Percentiles rank a stretch among this genome's conserved stretches.
phyloP scores from a whole-genome alignment of 2,329 filamentous ascomycete species.

The Zymoseptoria tritici region DNA sequence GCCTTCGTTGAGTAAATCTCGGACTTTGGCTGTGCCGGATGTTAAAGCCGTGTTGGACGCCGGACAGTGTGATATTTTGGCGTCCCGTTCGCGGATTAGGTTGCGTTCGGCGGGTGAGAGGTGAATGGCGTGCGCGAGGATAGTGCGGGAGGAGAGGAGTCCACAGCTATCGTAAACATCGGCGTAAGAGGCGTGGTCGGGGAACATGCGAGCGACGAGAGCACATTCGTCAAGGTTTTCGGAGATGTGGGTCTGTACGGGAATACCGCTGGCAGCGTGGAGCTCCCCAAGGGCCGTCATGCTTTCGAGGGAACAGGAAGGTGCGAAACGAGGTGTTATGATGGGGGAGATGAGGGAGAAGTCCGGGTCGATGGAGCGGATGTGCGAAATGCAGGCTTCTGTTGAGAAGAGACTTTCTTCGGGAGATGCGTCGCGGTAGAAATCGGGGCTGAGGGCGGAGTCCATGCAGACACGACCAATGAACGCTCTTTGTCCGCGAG shows the following conservation, averaged over 20 bases:
- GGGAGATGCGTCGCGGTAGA: constrained; percentile 68
- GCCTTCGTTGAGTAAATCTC: constrained; percentile 65
- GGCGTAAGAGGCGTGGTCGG: constrained; percentile 57
- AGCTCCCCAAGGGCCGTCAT: constrained; percentile 59
- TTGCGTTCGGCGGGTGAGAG: constrained; percentile 58
- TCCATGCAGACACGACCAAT: constrained; percentile 97
- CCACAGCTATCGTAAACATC: constrained; percentile 69
- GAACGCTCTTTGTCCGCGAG: constrained; percentile 76
- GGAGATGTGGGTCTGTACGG: constrained; percentile 81
- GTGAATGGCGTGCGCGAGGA: constrained; percentile 81
- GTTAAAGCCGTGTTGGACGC: constrained; percentile 78
- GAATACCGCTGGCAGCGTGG: constrained; percentile 54
- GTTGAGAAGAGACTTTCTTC: constrained; percentile 48
- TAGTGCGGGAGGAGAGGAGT: constrained; percentile 63
- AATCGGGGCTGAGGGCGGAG: constrained; percentile 57
- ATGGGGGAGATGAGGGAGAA: constrained; percentile 66
- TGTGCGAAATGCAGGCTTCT: constrained; percentile 47
- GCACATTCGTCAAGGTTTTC: constrained; percentile 71
- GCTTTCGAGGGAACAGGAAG: constrained; percentile 46
- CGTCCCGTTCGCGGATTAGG: constrained; percentile 53
- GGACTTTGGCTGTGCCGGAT: constrained; percentile 68
- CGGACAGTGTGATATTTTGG: constrained; percentile 78
- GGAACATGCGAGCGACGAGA: constrained; percentile 65
- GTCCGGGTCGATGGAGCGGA: constrained; percentile 57
- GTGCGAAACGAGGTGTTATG: constrained; percentile 62